These are phyloP conservation scores for Ophiocordyceps polyrhachis-furcata DNA, from an alignment of 2,329 filamentous ascomycete genomes.

Conservation along the genomic window DNA sequence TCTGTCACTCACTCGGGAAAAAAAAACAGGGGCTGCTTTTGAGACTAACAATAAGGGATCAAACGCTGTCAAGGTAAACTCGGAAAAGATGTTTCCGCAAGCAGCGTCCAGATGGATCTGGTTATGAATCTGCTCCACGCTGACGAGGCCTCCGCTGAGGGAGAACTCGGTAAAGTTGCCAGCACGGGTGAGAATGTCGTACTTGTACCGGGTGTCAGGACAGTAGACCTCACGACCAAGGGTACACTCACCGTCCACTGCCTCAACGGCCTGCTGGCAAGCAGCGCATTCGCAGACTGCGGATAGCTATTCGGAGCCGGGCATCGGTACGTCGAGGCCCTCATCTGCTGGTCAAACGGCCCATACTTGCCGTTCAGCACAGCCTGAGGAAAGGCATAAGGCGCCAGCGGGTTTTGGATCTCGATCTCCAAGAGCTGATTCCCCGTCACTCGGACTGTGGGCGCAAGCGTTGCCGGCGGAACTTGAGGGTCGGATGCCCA, in stretches of 20 bases:
- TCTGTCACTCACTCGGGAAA: background rate
- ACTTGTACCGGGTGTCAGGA: slow-evolving; percentile 10
- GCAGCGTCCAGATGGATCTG: slow-evolving; percentile 20
- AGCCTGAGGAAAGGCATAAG: slow-evolving; percentile 27
- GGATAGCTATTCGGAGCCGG: slow-evolving; percentile 19
- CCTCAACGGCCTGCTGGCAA: slow-evolving; percentile 16
- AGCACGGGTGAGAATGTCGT: slow-evolving; percentile 20
- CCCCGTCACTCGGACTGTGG: slow-evolving; percentile 19
- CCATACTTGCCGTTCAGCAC: slow-evolving; percentile 20
- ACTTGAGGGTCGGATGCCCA: slow-evolving; percentile 25
- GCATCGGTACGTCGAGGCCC: slow-evolving; percentile 21
- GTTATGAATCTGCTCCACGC: slow-evolving; percentile 25
- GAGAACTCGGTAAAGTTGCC: slow-evolving; percentile 16
- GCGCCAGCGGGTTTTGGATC: slow-evolving; percentile 32
- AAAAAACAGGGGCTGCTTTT: background rate
- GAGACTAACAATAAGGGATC: slow-evolving; percentile 24
- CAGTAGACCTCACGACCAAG: background rate
- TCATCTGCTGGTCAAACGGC: slow-evolving; percentile 9
- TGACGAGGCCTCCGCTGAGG: slow-evolving; percentile 15
- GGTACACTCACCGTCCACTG: slow-evolving; percentile 18
- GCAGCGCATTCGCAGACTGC: slow-evolving; percentile 15
- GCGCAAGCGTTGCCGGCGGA: slow-evolving; percentile 18
- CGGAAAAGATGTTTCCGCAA: slow-evolving; percentile 21
- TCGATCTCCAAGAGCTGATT: slow-evolving; percentile 10
- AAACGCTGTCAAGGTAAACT: slow-evolving; percentile 20